A percentile compares a stretch with the other conserved stretches of the same genome.
Evolutionary conservation across 169 alveolate genomes (phyloP).

Genomic region (Eimeria mitis): DNA sequence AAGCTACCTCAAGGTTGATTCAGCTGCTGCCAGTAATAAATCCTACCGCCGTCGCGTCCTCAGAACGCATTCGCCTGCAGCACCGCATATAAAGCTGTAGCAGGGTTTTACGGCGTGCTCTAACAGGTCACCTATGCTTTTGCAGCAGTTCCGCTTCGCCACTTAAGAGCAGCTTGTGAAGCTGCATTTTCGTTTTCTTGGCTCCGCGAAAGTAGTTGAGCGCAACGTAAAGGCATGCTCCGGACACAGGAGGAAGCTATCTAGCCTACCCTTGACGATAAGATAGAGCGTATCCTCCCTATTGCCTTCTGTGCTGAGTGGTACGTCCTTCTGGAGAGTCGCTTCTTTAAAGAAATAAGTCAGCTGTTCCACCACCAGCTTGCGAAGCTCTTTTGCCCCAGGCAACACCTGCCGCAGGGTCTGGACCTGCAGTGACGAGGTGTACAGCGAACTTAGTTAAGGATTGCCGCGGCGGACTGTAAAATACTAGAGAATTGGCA

Average conservation of each 20-base stretch:
- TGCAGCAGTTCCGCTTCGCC: background rate
- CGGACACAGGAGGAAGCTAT: background rate
- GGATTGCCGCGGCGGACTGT: background rate
- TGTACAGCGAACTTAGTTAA: background rate
- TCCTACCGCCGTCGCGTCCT: conserved; percentile 38
- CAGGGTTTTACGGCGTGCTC: background rate
- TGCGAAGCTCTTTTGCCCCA: conserved; percentile 69
- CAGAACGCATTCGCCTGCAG: conserved; percentile 54
- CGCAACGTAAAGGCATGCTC: background rate
- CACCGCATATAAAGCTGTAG: background rate
- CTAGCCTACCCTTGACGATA: conserved; percentile 58
- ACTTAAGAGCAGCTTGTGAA: background rate
- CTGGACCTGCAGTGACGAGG: conserved; percentile 13
- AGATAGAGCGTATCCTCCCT: conserved; percentile 54
- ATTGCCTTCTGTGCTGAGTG: conserved; percentile 57
- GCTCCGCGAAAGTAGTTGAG: background rate
- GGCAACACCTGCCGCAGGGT: conserved; percentile 69
- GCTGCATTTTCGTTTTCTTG: background rate
- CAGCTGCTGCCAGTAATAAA: background rate
- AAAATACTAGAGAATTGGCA: background rate
- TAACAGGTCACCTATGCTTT: background rate
- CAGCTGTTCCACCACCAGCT: conserved; percentile 72
- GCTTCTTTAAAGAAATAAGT: conserved; percentile 59
- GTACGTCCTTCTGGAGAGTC: conserved; percentile 37
- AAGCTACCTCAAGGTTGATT: too few relatives aligned